Evolutionary conservation across 2,329 filamentous ascomycete genomes (phyloP).

Genomic region (Clonostachys byssicola): DNA sequence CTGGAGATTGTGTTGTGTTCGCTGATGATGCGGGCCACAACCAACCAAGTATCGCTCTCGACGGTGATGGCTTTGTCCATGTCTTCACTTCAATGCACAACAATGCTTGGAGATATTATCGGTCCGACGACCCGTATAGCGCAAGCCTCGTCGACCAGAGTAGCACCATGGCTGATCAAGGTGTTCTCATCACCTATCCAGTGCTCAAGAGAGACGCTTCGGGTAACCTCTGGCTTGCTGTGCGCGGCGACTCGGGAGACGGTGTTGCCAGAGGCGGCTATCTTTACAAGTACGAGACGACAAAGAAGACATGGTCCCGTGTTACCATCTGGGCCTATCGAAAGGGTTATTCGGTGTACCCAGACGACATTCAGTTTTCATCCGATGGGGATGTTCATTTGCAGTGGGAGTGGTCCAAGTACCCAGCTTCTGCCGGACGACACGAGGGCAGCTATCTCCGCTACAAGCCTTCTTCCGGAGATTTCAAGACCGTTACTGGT

Average conservation of each 20-base stretch:
- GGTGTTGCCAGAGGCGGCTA: slow-evolving; percentile 6
- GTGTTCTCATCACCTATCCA: slow-evolving; percentile 8
- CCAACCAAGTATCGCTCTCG: slow-evolving; percentile 10
- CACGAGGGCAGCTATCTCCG: slow-evolving; percentile 16
- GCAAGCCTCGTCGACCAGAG: slow-evolving; percentile 10
- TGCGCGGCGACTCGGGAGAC: slow-evolving; percentile 7
- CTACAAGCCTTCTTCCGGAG: slow-evolving; percentile 11
- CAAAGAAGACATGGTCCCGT: slow-evolving; percentile 6
- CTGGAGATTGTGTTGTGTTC: slow-evolving; percentile 11
- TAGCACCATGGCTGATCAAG: slow-evolving; percentile 12
- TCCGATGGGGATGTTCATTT: slow-evolving; percentile 16
- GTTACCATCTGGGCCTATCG: slow-evolving; percentile 11
- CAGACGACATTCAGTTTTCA: slow-evolving; percentile 16
- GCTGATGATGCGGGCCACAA: slow-evolving; percentile 14
- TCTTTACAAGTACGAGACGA: slow-evolving; percentile 7
- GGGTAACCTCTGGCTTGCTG: slow-evolving; percentile 9
- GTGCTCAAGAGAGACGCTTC: slow-evolving; percentile 8
- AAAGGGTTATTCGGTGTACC: slow-evolving; percentile 14
- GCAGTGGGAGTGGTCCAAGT: slow-evolving; percentile 19
- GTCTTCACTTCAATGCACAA: slow-evolving; percentile 20
- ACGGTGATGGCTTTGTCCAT: slow-evolving; percentile 16
- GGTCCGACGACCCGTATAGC: slow-evolving; percentile 11
- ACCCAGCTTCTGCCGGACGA: slow-evolving; percentile 14
- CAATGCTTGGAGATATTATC: slow-evolving; percentile 15
- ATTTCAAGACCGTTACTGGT: slow-evolving; percentile 7